Base-by-base conservation (phyloP, 257 asterid species). In the Lycium ferocissimum region DNA sequence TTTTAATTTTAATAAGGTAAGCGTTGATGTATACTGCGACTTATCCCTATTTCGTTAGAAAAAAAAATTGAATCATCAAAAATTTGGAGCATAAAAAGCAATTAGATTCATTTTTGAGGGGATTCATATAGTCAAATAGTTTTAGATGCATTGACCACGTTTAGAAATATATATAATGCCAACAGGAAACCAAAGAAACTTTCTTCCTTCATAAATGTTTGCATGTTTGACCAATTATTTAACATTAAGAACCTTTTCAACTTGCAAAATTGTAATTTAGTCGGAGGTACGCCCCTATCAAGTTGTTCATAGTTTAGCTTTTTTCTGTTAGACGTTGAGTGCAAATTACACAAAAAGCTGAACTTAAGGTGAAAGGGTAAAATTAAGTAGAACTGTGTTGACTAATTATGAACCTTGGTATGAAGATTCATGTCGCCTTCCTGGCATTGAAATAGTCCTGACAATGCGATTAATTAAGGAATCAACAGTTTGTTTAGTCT, bases 371-470 rank as follows among this genome's bases (percentile, higher is more conserved):
- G 49, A 37, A 35, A 35, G 43, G 2, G 40, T 35, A 67, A 67
- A 65, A 40, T 40, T 40, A 40, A 67, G n/a, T 14, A 14, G 10
- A 67, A 35, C 2, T 5, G 2, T 5, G 2, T 71, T 45, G 18
- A 45, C 75, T 67, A 67, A 67, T 45, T 45, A 49, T 72, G 12
- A n/a, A 47, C 81, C 35, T 20, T 5, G 15, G 38, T 6, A 22
- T 2, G 81, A 75, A 75, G 7, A 22, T 75, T 75, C 43, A 20
- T 47, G 20, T 75, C 9, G 61, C 3, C 81, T 75, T 75, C 81
- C 18, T 47, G 58, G 43, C 38, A n/a, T 75, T 75, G 81, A 49
- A 49, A 75, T 6, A 35, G 49, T 49, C 61, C 22, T 47, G 15
- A 75, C 13, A 20, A 75, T 72, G 58, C 17, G 38, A 45, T 49